Evolutionary conservation across 129 eudicot genomes (phyloP), one percentile per base, ranked within the genome.

Genomic region (Flaveria trinervia): DNA sequence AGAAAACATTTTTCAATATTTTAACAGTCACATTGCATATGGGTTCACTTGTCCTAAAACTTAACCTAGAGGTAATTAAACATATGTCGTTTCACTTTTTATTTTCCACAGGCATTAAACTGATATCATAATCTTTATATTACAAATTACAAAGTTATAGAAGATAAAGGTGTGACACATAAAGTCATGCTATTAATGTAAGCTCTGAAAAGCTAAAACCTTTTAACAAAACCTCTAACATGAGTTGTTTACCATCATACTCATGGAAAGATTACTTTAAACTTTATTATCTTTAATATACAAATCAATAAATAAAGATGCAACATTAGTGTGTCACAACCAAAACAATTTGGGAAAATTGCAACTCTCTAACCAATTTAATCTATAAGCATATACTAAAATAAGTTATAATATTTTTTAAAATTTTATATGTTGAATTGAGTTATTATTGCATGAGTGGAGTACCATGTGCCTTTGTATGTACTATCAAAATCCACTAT

Each of bases 391-490:
- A 54, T 64, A 54, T 39, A 43, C 17, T n/a, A 49, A 55, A 45
- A 45, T 45, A 45, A 45, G 50, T 45, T 45, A 45, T 45, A 44
- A 44, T 44, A 7, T 11, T 44, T 45, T 45, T 5, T 9, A 45
- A 28, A 23, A 60, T 30, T 2, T 65, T 9, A 30, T 55, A 55
- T 73, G 61, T 73, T 65, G 52, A 67, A 67, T 36, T 80, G 79
- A 73, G 83, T 46, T 80, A 73, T 73, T 26, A 80, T 80, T 80
- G 84, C 75, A 73, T 80, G 84, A 66, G 79, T 57, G 79, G 28
- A 44, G 84, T 80, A 80, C 71, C 84, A 80, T 80, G 84, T 80
- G 84, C 22, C 71, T 68, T 80, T 80, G 76, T 36, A 74, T 67
- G 84, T 56, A 80, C 80, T 68, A 79, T 74, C 84, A 80, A 22